These are phyloP conservation scores for Nymphaea colorata DNA, from an alignment of 164 flowering plant genomes.

Conservation along the genomic window DNA sequence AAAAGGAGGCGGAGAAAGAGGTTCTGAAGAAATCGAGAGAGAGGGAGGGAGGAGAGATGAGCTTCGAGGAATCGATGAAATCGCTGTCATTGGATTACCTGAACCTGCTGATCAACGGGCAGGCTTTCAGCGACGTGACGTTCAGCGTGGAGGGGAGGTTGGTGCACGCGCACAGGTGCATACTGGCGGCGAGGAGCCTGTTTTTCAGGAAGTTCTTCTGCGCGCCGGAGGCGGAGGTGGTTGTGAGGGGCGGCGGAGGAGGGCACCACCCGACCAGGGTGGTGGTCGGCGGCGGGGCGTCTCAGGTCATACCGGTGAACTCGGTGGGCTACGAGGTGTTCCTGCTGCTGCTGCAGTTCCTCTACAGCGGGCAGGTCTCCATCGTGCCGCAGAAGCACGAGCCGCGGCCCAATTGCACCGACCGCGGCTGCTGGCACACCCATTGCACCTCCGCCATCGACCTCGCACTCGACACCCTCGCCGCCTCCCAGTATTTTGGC, in stretches of 20 bases:
- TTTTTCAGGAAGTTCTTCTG: constrained; percentile 94
- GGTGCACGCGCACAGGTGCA: constrained; percentile 93
- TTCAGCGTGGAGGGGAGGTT: constrained; percentile 91
- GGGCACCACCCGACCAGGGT: neutral
- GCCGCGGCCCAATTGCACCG: constrained; percentile 88
- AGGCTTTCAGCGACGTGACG: constrained; percentile 96
- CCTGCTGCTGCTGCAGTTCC: constrained; percentile 74
- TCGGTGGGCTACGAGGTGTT: constrained; percentile 97
- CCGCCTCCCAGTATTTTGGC: constrained; percentile 92
- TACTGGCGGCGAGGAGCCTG: constrained; percentile 81
- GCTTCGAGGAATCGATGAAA: constrained; percentile 66
- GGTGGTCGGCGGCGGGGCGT: neutral
- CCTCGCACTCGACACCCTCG: constrained; percentile 91
- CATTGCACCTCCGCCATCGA: constrained; percentile 99
- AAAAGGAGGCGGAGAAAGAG: no score
- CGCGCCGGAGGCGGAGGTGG: constrained; percentile 16
- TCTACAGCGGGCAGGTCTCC: constrained; percentile 94
- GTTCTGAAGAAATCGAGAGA: neutral
- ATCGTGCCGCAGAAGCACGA: constrained; percentile 95
- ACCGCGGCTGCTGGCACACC: constrained; percentile 96
- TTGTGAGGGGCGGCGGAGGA: constrained; percentile 16
- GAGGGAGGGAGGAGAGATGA: constrained; percentile 11
- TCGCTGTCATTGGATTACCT: constrained; percentile 88
- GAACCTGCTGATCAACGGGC: constrained; percentile 93
- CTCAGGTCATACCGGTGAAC: constrained; percentile 75